A percentile compares a stretch with the other conserved stretches of the same genome.
phyloP scores from a whole-genome alignment of 2,329 filamentous ascomycete genomes.

The Escovopsis sp. region DNA sequence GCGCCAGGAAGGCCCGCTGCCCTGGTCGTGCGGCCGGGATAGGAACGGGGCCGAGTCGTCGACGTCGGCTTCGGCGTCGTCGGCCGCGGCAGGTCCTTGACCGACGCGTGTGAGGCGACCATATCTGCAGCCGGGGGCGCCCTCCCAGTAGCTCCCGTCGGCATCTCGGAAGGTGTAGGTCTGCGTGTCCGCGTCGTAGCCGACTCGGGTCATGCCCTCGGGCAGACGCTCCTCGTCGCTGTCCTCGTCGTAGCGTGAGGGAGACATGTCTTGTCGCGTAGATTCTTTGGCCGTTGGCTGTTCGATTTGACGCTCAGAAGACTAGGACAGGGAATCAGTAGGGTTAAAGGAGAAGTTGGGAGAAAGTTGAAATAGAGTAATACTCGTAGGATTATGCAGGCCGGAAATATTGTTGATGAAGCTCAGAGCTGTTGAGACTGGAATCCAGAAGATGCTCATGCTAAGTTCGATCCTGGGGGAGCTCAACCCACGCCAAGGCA shows the following conservation, averaged over 20 bases:
- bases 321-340: too few relatives aligned
- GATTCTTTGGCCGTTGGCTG: too few relatives aligned
- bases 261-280: slow-evolving; percentile 19
- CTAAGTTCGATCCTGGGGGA: too few relatives aligned
- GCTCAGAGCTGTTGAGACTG: too few relatives aligned
- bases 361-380: too few relatives aligned
- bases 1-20: slow-evolving; percentile 30
- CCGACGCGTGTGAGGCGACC: slow-evolving; percentile 30
- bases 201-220: slow-evolving; percentile 37
- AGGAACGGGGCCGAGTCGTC: slow-evolving; percentile 17
- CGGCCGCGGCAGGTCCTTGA: slow-evolving; percentile 12
- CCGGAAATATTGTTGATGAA: too few relatives aligned
- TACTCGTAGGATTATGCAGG: too few relatives aligned
- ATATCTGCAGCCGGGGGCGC: slow-evolving; percentile 33
- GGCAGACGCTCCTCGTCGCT: slow-evolving; percentile 39
- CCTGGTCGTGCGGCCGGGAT: slow-evolving; percentile 6
- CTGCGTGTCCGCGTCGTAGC: slow-evolving; percentile 41
- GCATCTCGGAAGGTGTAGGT: slow-evolving; percentile 36
- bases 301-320: too few relatives aligned
- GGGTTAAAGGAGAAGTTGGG: too few relatives aligned
- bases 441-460: too few relatives aligned
- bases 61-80: slow-evolving; percentile 10
- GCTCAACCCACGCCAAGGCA: too few relatives aligned
- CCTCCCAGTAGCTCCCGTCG: slow-evolving; percentile 35
- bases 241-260: slow-evolving; percentile 30